Conservation (phyloP, 2,329 filamentous ascomycete species). For the Colletotrichum phormii region DNA sequence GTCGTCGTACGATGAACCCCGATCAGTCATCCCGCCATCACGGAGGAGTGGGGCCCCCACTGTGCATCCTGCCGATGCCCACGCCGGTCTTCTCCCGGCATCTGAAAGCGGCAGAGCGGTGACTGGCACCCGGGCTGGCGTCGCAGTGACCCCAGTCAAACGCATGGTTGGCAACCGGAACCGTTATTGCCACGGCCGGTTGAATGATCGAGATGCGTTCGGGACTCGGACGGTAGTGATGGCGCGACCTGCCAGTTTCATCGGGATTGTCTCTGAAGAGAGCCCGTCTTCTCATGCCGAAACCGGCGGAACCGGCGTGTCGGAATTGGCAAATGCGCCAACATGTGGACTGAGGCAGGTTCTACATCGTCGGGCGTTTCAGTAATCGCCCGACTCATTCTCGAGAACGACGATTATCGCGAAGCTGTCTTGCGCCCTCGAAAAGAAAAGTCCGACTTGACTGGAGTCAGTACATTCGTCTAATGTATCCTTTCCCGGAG, state of each 20-base stretch:
- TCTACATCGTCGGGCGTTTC: neutral
- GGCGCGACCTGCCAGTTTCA: neutral
- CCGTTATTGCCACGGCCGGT: neutral
- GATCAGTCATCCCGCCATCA: slow-evolving; percentile 33
- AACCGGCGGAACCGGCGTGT: neutral
- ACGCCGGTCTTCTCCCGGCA: slow-evolving; percentile 23
- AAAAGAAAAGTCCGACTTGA: neutral
- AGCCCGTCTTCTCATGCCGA: neutral
- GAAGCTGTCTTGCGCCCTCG: neutral
- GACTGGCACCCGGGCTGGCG: neutral
- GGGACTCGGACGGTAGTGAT: neutral
- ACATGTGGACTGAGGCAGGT: neutral
- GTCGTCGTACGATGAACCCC: slow-evolving; percentile 25
- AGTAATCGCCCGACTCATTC: neutral
- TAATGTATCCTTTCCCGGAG: neutral
- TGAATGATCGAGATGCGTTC: neutral
- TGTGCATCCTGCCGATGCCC: neutral
- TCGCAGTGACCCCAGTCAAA: neutral
- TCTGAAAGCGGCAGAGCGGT: slow-evolving; percentile 2
- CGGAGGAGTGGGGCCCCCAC: slow-evolving; percentile 27
- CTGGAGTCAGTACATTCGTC: neutral
- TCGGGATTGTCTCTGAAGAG: neutral
- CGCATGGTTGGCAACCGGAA: neutral
- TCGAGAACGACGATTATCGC: neutral
- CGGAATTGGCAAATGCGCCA: neutral